Evolutionary conservation across 805 yeast genomes (phyloP).

Genomic region (Sugiyamaella lignohabitans): DNA sequence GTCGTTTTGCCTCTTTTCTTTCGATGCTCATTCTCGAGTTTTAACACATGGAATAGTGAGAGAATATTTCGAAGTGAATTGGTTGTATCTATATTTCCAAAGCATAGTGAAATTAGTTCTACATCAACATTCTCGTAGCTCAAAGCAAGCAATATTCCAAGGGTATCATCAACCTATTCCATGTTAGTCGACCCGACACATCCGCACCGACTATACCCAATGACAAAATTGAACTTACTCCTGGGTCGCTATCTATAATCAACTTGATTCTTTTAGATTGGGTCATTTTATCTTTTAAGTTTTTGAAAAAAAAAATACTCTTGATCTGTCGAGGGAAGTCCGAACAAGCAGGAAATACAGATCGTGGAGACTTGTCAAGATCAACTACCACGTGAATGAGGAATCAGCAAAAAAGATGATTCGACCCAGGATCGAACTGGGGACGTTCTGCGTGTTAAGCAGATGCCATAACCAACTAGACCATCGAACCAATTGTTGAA

Average conservation of each 20-base stretch:
- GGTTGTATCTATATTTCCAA: slow-evolving; percentile 34
- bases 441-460: slow-evolving; percentile 99
- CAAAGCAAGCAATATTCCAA: slow-evolving; percentile 35
- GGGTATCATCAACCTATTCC: slow-evolving; percentile 30
- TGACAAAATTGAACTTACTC: slow-evolving; percentile 22
- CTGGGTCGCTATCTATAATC: slow-evolving; percentile 39
- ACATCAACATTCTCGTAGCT: slow-evolving; percentile 25
- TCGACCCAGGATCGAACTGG: slow-evolving; percentile 99
- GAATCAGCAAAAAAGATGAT: slow-evolving; percentile 64
- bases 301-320: no score
- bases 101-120: slow-evolving; percentile 31
- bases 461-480: slow-evolving; percentile 99
- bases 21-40: slow-evolving; percentile 28
- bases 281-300: no score
- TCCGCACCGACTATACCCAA: not conserved
- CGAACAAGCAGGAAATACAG: no score
- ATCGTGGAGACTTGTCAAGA: no score
- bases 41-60: slow-evolving; percentile 32
- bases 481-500: slow-evolving; percentile 97
- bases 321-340: no score
- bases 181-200: slow-evolving; percentile 9
- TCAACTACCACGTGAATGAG: no score
- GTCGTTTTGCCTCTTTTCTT: not conserved
- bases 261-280: slow-evolving; percentile 16
- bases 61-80: slow-evolving; percentile 32